Conservation (phyloP, 2,329 filamentous ascomycete species). For the Cladosporium sp. region DNA sequence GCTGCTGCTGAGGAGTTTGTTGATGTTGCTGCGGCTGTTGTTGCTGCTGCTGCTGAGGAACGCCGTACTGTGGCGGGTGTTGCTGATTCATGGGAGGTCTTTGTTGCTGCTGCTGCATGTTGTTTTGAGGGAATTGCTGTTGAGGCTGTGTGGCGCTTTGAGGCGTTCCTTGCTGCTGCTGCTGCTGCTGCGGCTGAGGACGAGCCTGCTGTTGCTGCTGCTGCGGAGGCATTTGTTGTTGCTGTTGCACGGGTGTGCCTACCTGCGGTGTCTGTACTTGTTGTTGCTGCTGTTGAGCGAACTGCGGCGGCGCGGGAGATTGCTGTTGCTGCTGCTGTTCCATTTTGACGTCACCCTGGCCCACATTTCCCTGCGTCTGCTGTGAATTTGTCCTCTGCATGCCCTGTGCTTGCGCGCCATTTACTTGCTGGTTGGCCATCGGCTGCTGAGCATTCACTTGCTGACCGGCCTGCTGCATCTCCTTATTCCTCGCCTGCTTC, state of each 20-base stretch:
- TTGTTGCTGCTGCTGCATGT: constrained; percentile 18
- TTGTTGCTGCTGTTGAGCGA: background rate
- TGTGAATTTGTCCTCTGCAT: constrained; percentile 21
- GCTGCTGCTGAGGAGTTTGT: constrained; percentile 34
- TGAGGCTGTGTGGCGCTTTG: constrained; percentile 13
- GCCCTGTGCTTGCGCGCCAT: constrained; percentile 15
- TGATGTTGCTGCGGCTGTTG: constrained; percentile 39
- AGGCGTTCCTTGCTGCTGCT: constrained; percentile 18
- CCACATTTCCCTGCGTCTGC: constrained; percentile 12
- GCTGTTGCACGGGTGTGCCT: constrained; percentile 19
- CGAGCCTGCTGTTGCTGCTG: constrained; percentile 22
- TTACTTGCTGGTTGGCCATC: constrained; percentile 14
- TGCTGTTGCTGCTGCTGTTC: constrained; percentile 18
- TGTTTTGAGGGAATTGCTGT: constrained; percentile 17
- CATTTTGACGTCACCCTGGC: constrained; percentile 22
- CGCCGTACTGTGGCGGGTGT: constrained; percentile 21
- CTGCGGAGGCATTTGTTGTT: constrained; percentile 11
- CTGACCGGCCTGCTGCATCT: constrained; percentile 21
- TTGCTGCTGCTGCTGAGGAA: constrained; percentile 26
- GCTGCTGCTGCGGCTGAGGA: constrained; percentile 18
- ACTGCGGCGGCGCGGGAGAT: constrained; percentile 12
- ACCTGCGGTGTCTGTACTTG: constrained; percentile 1
- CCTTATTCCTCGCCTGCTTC: constrained; percentile 19
- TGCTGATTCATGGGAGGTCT: constrained; percentile 24
- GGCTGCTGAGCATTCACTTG: constrained; percentile 6